These are phyloP conservation scores for Ustilago shanxiensis DNA, from an alignment of 1,284 basidiomycete species.

Conservation along the genomic window DNA sequence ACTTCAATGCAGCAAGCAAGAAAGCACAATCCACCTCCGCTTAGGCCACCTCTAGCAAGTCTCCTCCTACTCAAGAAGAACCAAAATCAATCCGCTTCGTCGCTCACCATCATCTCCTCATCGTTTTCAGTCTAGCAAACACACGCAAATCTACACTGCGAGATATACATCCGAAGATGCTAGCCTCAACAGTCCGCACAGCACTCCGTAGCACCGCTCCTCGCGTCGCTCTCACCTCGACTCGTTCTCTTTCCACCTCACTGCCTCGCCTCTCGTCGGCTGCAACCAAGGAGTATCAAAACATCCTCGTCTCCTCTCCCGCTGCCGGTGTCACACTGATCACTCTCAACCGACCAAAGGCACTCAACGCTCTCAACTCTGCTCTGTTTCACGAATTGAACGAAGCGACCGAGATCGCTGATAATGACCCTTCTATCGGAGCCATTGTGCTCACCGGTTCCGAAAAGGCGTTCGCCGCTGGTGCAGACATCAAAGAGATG, in stretches of 20 bases:
- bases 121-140: background rate
- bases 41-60: slow-evolving; percentile 22
- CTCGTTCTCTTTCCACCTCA: slow-evolving; percentile 53
- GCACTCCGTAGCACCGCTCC: slow-evolving; percentile 41
- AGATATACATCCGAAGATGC: slow-evolving; percentile 20
- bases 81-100: background rate
- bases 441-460: slow-evolving; percentile 94
- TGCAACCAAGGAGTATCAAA: slow-evolving; percentile 72
- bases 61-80: slow-evolving; percentile 15
- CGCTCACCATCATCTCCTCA: background rate
- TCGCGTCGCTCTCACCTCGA: slow-evolving; percentile 32
- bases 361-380: slow-evolving; percentile 78
- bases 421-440: slow-evolving; percentile 72
- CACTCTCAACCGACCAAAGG: slow-evolving; percentile 94
- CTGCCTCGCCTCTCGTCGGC: slow-evolving; percentile 52
- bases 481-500: slow-evolving; percentile 94
- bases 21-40: background rate
- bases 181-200: slow-evolving; percentile 36
- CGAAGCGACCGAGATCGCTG: slow-evolving; percentile 81
- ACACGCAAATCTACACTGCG: background rate
- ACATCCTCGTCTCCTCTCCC: slow-evolving; percentile 82
- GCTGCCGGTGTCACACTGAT: slow-evolving; percentile 85
- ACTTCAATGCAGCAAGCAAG: background rate
- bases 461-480: slow-evolving; percentile 94
- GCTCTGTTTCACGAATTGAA: slow-evolving; percentile 77